These are phyloP conservation scores for Beauveria caledonica DNA, from an alignment of 2,329 filamentous ascomycete species.

Conservation along the genomic window DNA sequence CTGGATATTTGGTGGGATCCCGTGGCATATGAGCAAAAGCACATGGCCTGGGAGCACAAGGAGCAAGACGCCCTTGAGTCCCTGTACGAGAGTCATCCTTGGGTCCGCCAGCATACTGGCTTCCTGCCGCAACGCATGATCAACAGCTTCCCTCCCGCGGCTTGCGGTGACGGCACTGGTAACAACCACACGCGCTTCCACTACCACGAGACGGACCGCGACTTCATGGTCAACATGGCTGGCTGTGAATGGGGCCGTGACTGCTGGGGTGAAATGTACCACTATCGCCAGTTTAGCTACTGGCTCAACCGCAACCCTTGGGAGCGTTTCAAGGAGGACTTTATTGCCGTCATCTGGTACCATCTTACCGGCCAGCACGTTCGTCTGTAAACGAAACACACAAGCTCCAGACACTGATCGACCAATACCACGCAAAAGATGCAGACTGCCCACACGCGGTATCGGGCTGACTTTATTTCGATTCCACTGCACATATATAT, in stretches of 20 bases:
- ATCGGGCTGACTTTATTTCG: slow-evolving; percentile 8
- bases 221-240: slow-evolving; percentile 97
- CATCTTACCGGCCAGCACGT: slow-evolving; percentile 55
- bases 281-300: slow-evolving; percentile 86
- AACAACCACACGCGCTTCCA: slow-evolving; percentile 71
- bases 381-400: slow-evolving; percentile 36
- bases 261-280: slow-evolving; percentile 97
- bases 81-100: slow-evolving; percentile 83
- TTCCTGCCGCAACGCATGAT: slow-evolving; percentile 88
- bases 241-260: slow-evolving; percentile 95
- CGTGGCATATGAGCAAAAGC: slow-evolving; percentile 92
- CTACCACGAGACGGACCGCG: slow-evolving; percentile 75
- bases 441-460: background rate
- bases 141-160: slow-evolving; percentile 88
- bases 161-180: slow-evolving; percentile 62
- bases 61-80: slow-evolving; percentile 94
- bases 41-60: slow-evolving; percentile 99
- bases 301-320: slow-evolving; percentile 76
- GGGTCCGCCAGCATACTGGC: slow-evolving; percentile 79
- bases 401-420: slow-evolving; percentile 5
- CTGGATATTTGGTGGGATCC: slow-evolving; percentile 99
- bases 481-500: slow-evolving; percentile 13
- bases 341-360: slow-evolving; percentile 52
- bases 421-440: background rate
- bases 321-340: slow-evolving; percentile 66